Percentiles rank a stretch among this genome's conserved stretches.
These are phyloP conservation scores for Euphorbia lathyris DNA, from an alignment of 345 rosid species.

Conservation along the genomic window DNA sequence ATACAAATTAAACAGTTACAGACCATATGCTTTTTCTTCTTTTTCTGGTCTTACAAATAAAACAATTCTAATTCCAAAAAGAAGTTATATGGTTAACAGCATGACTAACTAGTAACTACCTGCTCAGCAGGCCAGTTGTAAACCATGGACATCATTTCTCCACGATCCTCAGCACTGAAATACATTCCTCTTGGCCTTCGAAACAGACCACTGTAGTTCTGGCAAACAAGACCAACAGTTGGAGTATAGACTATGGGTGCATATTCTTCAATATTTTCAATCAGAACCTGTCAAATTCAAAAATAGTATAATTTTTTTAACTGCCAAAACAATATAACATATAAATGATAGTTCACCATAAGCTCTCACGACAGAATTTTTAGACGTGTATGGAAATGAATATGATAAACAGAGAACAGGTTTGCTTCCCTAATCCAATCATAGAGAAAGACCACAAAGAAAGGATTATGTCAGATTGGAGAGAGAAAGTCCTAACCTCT, in stretches of 20 bases:
- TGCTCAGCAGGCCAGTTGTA: constrained; percentile 99
- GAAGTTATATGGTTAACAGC: constrained; percentile 10
- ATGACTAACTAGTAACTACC: constrained; percentile 38
- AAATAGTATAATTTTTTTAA: neutral
- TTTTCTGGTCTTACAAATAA: neutral
- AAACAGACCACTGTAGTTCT: constrained; percentile 90
- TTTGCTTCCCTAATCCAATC: neutral
- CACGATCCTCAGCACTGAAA: constrained; percentile 88
- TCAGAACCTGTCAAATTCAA: constrained; percentile 60
- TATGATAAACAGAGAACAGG: neutral
- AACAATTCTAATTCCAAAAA: constrained; percentile 3
- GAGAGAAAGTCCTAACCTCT: neutral
- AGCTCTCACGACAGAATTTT: neutral
- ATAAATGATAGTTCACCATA: neutral
- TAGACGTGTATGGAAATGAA: neutral
- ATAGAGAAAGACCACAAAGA: neutral
- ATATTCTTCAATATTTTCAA: constrained; percentile 87
- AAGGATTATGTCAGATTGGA: neutral
- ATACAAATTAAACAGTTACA: constrained; percentile 8
- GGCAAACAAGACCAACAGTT: constrained; percentile 96
- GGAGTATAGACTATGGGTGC: constrained; percentile 98
- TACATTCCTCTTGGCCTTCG: constrained; percentile 99
- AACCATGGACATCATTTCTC: constrained; percentile 99
- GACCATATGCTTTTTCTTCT: neutral
- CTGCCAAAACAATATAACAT: neutral